Conservation (phyloP, 1,284 basidiomycete genomes). For the Coniophora puteana region DNA sequence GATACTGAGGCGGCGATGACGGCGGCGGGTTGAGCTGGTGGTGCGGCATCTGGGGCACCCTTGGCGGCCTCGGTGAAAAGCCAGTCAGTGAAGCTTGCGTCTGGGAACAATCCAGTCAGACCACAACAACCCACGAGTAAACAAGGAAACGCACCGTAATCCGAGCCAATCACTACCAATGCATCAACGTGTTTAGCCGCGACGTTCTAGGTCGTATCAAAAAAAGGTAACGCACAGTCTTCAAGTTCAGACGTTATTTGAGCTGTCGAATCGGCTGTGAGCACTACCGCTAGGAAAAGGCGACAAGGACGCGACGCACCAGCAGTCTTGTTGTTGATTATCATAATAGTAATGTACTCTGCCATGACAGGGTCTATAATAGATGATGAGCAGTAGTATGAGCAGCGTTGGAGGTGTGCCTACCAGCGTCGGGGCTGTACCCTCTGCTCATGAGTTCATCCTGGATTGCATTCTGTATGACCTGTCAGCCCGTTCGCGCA, state of each 20-base stretch:
- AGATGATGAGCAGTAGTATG: conserved; percentile 3
- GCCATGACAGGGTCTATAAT: conserved; percentile 79
- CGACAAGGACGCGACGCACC: conserved; percentile 39
- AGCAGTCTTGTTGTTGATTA: conserved; percentile 84
- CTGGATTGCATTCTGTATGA: conserved; percentile 69
- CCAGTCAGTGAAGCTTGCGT: conserved; percentile 80
- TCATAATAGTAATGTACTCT: conserved; percentile 89
- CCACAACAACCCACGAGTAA: conserved; percentile 3
- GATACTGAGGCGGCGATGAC: conserved; percentile 11
- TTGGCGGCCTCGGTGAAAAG: conserved; percentile 75
- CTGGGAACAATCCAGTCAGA: conserved; percentile 35
- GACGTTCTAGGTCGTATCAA: conserved; percentile 10
- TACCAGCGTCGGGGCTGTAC: conserved; percentile 75
- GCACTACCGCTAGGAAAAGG: conserved; percentile 5
- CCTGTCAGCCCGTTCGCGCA: conserved; percentile 11
- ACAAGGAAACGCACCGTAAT: conserved; percentile 53
- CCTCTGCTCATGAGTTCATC: conserved; percentile 75
- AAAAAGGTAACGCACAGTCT: conserved; percentile 57
- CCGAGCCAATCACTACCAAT: conserved; percentile 68
- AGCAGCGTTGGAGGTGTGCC: conserved; percentile 22
- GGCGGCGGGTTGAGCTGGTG: conserved; percentile 27
- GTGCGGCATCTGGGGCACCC: conserved; percentile 47
- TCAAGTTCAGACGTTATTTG: conserved; percentile 81
- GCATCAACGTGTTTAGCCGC: conserved; percentile 14
- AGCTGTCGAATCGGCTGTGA: conserved; percentile 38